phyloP scores from a whole-genome alignment of 768 basidiomycete species.

The Macrolepiota albuminosa region DNA sequence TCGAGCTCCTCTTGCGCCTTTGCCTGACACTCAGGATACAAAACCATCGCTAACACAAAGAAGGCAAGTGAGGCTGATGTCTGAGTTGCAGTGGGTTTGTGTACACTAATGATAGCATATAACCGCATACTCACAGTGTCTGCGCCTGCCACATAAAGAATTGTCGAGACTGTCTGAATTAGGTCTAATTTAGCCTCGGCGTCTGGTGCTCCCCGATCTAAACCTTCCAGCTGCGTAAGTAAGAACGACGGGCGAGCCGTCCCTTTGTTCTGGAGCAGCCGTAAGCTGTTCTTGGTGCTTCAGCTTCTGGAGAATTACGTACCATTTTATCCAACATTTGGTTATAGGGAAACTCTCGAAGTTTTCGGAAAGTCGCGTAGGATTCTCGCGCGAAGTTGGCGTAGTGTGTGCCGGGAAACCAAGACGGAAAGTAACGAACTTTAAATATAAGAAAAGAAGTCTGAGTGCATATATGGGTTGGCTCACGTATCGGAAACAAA shows the following conservation, averaged over 20 bases:
- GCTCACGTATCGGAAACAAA: conserved; percentile 20
- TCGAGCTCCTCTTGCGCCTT: conserved; percentile 27
- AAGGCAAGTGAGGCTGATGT: conserved; percentile 20
- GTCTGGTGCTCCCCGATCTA: neutral
- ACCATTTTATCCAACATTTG: conserved; percentile 16
- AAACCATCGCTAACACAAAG: conserved; percentile 24
- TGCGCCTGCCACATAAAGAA: conserved; percentile 11
- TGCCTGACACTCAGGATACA: conserved; percentile 22
- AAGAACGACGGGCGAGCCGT: conserved; percentile 14
- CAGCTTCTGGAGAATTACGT: neutral
- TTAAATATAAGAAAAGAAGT: neutral
- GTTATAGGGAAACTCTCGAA: conserved; percentile 17
- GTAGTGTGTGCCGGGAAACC: conserved; percentile 21
- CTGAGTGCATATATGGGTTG: neutral
- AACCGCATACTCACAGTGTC: conserved; percentile 11
- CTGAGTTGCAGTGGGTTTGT: conserved; percentile 3
- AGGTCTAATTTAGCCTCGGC: neutral
- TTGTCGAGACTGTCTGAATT: conserved; percentile 8
- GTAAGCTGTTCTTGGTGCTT: neutral
- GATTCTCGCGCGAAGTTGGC: conserved; percentile 12
- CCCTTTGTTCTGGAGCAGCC: conserved; percentile 4
- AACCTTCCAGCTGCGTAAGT: conserved; percentile 8
- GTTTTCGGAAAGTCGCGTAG: neutral
- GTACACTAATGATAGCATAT: neutral
- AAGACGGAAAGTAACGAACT: conserved; percentile 21